These are phyloP conservation scores for Striga asiatica DNA, from an alignment of 257 asterid species.

Conservation along the genomic window DNA sequence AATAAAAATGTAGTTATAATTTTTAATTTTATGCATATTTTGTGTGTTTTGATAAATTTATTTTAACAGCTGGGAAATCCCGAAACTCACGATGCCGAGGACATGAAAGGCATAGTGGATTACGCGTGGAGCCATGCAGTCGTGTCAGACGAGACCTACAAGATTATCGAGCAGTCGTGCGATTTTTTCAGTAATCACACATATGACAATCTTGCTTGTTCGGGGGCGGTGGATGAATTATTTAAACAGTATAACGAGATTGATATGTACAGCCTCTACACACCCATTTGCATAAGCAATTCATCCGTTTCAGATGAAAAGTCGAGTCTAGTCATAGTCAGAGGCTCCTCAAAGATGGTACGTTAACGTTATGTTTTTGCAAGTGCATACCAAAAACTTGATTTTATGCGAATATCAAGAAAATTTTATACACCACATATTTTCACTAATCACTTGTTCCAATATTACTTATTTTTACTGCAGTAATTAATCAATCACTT, in stretches of 20 bases:
- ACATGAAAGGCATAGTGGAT: constrained; percentile 84
- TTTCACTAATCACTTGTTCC: no score
- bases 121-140: constrained; percentile 98
- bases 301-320: constrained; percentile 20
- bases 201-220: constrained; percentile 45
- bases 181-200: constrained; percentile 53
- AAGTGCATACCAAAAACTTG: no score
- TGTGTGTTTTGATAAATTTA: not conserved
- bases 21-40: no score
- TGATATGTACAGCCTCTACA: constrained; percentile 80
- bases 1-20: no score
- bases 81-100: constrained; percentile 74
- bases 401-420: no score
- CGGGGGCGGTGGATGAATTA: constrained; percentile 46
- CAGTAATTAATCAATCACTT: no score
- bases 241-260: constrained; percentile 60
- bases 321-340: constrained; percentile 23
- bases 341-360: not conserved
- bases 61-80: constrained; percentile 95
- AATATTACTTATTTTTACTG: no score
- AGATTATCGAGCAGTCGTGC: constrained; percentile 41
- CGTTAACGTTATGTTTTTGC: not conserved
- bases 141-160: constrained; percentile 84
- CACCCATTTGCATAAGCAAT: constrained; percentile 49
- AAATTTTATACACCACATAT: no score